Base-by-base conservation (phyloP, 352 stramenopile genomes). In the Phytophthora colocasiae region DNA sequence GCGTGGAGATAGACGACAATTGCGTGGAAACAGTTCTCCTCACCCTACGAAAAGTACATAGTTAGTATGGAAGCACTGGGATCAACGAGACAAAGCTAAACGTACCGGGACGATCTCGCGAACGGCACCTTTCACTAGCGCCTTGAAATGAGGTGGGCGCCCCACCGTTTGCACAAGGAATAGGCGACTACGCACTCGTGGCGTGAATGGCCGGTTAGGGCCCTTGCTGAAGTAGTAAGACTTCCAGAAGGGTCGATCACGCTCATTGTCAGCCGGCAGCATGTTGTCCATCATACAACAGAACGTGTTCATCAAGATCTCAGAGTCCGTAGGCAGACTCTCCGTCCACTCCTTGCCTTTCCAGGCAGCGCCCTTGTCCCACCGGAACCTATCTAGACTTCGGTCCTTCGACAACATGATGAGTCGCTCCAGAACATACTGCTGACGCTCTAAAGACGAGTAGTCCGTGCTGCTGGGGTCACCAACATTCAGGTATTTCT, bases 241-340 rank as follows among this genome's bases (percentile, higher is more conserved):
- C 47, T 90, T 90, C 76, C 81, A 89, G 69, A 96, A 96, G 50
- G 87, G 85, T 2, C 87, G 84, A 56, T 93, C 85, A 32, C 80
- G 84, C 59, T 90, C 85, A 52, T 83, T 89, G 48, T 92, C 83
- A 1, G 85, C 81, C 2, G 85, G 85, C 14, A 96, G 66, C 75
- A 92, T 84, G 63, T 96, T 93, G 75, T 96, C 87, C 77, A 96
- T 83, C 77, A 96, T 85, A 60, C 85, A 93, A 67, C 85, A 94
- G 40, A 96, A 93, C 19, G 90, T 83, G 64, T 96, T 96, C 85
- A 96, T 93, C 17, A 96, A 50, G 58, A 96, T 92, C 63, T 96
- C 87, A 7, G 85, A 79, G 40, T 96, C 87, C 29, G 87, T 87
- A 29, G 87, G 87, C 49, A 96, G 58, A 52, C 63, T 81, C 47